Evolutionary conservation across 805 yeast genomes (phyloP).

Genomic region (Metschnikowia peoriensis): DNA sequence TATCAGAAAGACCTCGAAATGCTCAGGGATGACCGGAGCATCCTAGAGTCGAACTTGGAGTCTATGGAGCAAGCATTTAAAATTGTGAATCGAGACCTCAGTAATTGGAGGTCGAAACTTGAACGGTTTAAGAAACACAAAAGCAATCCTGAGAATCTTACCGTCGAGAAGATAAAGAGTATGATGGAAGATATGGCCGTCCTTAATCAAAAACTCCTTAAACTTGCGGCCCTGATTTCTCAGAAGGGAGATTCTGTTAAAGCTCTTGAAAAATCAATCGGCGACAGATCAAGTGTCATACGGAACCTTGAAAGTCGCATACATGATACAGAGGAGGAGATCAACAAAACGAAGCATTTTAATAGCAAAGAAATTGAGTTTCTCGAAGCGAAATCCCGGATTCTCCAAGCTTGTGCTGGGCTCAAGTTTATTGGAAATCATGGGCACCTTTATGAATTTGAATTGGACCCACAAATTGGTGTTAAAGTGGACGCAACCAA

Average conservation of each 20-base stretch:
- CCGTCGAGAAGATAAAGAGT: slow-evolving; percentile 14
- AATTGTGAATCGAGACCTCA: slow-evolving; percentile 17
- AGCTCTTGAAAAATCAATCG: slow-evolving; percentile 12
- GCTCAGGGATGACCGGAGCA: slow-evolving; percentile 21
- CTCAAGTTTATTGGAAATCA: slow-evolving; percentile 17
- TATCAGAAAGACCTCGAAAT: slow-evolving; percentile 22
- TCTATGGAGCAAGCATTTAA: slow-evolving; percentile 13
- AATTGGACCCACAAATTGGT: slow-evolving; percentile 11
- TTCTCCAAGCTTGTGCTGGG: slow-evolving; percentile 28
- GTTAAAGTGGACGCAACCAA: slow-evolving; percentile 10
- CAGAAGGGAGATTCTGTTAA: slow-evolving; percentile 12
- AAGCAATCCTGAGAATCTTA: slow-evolving; percentile 15
- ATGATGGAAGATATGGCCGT: slow-evolving; percentile 15
- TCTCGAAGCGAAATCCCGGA: slow-evolving; percentile 18
- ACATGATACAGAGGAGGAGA: slow-evolving; percentile 2
- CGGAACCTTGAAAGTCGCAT: slow-evolving; percentile 25
- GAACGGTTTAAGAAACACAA: slow-evolving; percentile 18
- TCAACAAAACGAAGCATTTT: slow-evolving; percentile 14
- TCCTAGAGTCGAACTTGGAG: slow-evolving; percentile 14
- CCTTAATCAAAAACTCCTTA: slow-evolving; percentile 16
- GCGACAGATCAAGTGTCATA: slow-evolving; percentile 10
- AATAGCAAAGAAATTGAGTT: slow-evolving; percentile 13
- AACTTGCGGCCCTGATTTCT: slow-evolving; percentile 15
- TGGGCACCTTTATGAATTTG: slow-evolving; percentile 10
- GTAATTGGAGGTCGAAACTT: not conserved